Evolutionary conservation across 1,284 basidiomycete species (phyloP).

Genomic region (Microbotryum scabiosae): DNA sequence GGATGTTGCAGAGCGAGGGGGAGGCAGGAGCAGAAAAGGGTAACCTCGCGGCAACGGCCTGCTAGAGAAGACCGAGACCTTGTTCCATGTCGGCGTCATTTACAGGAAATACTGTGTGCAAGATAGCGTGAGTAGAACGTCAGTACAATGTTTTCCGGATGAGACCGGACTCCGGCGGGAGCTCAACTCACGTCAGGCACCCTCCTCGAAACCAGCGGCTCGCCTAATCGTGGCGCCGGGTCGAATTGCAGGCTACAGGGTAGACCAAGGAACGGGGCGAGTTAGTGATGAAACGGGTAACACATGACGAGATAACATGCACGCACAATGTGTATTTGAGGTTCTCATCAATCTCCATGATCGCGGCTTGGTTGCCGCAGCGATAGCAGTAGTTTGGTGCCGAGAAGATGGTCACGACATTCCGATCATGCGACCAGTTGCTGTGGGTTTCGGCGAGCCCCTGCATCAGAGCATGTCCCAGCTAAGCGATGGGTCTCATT

Average conservation of each 20-base stretch:
- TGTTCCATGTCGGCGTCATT: no score
- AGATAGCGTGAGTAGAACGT: no score
- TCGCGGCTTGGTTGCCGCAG: slow-evolving; percentile 98
- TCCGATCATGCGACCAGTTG: slow-evolving; percentile 98
- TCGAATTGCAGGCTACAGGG: slow-evolving; percentile 88
- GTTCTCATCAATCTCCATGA: slow-evolving; percentile 99
- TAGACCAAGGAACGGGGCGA: neutral
- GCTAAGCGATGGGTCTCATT: no score
- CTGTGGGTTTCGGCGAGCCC: no score
- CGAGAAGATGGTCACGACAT: slow-evolving; percentile 99
- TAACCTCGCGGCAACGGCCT: no score
- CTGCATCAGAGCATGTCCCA: neutral
- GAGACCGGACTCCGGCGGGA: neutral
- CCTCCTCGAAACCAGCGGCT: slow-evolving; percentile 93
- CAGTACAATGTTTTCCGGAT: no score
- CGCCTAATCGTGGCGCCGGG: slow-evolving; percentile 93
- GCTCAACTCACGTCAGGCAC: slow-evolving; percentile 63
- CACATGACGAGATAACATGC: slow-evolving; percentile 3
- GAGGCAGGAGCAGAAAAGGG: no score
- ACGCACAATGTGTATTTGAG: slow-evolving; percentile 50
- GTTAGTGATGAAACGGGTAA: slow-evolving; percentile 1
- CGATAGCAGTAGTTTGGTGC: slow-evolving; percentile 96
- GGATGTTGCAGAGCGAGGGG: no score
- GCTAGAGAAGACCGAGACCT: no score
- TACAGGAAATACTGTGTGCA: slow-evolving; percentile 21